Conservation (phyloP, 2,329 filamentous ascomycete species). For the Aspergillus phoenicis region DNA sequence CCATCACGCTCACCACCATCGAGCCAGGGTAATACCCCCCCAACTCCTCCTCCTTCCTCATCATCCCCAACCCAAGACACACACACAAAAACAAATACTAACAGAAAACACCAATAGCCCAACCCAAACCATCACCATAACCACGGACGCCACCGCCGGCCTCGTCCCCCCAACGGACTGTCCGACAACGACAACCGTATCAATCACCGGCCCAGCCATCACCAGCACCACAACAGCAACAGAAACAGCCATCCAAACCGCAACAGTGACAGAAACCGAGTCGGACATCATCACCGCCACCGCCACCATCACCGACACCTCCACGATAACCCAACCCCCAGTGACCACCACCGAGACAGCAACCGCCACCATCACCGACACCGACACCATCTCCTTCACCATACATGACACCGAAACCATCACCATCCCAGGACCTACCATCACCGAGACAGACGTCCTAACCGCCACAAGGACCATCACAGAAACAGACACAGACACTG, state of each 20-base stretch:
- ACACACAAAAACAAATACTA: too few relatives aligned
- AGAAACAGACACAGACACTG: background rate
- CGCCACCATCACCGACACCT: background rate
- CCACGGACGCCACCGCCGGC: background rate
- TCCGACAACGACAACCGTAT: background rate
- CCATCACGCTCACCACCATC: background rate
- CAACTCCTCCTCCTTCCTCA: too few relatives aligned
- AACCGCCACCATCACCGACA: slow-evolving; percentile 1
- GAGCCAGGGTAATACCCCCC: background rate
- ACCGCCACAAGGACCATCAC: background rate
- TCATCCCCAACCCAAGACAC: too few relatives aligned
- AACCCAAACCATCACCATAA: background rate
- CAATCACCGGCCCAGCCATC: background rate
- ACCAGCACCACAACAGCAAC: background rate
- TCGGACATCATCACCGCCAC: background rate
- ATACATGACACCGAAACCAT: background rate
- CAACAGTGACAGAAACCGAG: background rate
- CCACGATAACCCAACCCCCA: background rate
- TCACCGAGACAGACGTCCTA: too few relatives aligned
- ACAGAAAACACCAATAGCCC: background rate
- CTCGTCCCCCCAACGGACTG: background rate
- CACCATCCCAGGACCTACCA: slow-evolving; percentile 31
- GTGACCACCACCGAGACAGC: background rate
- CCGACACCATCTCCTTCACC: background rate
- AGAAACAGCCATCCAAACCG: background rate